Percentiles rank a stretch among this genome's conserved stretches.
Evolutionary conservation across 345 rosid species (phyloP).

Genomic region (Durio zibethinus): DNA sequence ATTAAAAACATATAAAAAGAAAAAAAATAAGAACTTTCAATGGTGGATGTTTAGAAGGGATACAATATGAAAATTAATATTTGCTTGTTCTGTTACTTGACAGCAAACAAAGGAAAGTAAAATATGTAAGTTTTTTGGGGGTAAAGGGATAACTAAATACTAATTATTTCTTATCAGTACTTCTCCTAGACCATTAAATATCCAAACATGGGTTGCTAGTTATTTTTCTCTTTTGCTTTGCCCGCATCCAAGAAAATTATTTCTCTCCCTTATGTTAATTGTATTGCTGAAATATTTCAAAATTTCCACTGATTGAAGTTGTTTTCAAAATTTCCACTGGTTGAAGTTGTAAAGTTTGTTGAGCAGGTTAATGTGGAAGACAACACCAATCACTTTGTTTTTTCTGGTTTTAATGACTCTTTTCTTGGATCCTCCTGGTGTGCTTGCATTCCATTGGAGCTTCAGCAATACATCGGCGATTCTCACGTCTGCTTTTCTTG

Average conservation of each 20-base stretch:
- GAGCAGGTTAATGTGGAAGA: slow-evolving; percentile 22
- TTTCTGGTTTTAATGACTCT: slow-evolving; percentile 15
- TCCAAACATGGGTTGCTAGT: not conserved
- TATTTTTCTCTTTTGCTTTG: not conserved
- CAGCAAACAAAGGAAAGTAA: not conserved
- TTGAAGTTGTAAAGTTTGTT: not conserved
- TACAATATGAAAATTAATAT: not conserved
- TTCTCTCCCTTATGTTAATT: not conserved
- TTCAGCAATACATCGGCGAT: slow-evolving; percentile 53
- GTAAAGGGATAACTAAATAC: not conserved
- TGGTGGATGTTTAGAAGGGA: not conserved
- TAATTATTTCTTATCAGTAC: not conserved
- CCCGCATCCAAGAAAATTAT: not conserved
- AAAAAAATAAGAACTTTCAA: not conserved
- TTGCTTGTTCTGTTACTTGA: not conserved
- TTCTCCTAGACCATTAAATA: not conserved
- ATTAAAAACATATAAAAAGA: not conserved
- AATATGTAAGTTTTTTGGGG: not conserved
- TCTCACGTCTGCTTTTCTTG: slow-evolving; percentile 73
- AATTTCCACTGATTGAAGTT: not conserved
- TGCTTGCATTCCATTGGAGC: slow-evolving; percentile 69
- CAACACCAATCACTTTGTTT: slow-evolving; percentile 11
- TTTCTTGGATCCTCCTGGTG: slow-evolving; percentile 79
- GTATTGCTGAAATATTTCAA: not conserved
- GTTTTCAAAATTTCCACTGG: too few species aligned